These are phyloP conservation scores for Epichloe coenophiala DNA, from an alignment of 2,329 filamentous ascomycete genomes.

Conservation along the genomic window DNA sequence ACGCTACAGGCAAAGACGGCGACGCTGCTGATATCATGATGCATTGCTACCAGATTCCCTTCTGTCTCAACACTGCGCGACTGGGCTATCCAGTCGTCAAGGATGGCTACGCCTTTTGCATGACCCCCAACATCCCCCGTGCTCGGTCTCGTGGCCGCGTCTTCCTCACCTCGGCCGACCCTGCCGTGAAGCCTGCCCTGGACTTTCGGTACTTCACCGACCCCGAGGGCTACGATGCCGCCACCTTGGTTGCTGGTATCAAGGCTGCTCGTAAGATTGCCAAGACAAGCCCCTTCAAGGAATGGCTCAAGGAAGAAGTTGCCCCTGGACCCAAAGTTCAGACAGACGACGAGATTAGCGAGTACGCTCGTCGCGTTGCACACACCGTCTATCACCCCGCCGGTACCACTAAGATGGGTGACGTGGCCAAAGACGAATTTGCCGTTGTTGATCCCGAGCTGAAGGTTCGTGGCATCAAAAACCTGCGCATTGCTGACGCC, in stretches of 20 bases:
- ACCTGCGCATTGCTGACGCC: constrained; percentile 69
- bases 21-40: constrained; percentile 82
- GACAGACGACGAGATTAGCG: constrained; percentile 65
- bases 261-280: constrained; percentile 66
- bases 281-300: constrained; percentile 60
- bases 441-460: constrained; percentile 72
- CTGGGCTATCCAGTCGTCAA: constrained; percentile 53
- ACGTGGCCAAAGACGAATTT: constrained; percentile 50
- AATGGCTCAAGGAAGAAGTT: constrained; percentile 73
- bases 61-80: constrained; percentile 71
- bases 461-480: constrained; percentile 57
- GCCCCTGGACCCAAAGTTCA: constrained; percentile 62
- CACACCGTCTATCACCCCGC: constrained; percentile 88
- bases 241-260: constrained; percentile 66
- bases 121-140: constrained; percentile 83
- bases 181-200: constrained; percentile 64
- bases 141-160: constrained; percentile 65
- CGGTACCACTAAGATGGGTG: constrained; percentile 84
- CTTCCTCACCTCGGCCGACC: constrained; percentile 65
- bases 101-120: constrained; percentile 77
- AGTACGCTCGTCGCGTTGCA: constrained; percentile 68
- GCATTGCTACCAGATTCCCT: constrained; percentile 94
- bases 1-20: constrained; percentile 55
- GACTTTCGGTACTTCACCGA: constrained; percentile 89
- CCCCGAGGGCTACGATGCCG: constrained; percentile 71